A percentile compares a stretch with the other conserved stretches of the same genome.
These are phyloP conservation scores for Tricholoma sp. DNA, from an alignment of 768 basidiomycete species.

Conservation along the genomic window DNA sequence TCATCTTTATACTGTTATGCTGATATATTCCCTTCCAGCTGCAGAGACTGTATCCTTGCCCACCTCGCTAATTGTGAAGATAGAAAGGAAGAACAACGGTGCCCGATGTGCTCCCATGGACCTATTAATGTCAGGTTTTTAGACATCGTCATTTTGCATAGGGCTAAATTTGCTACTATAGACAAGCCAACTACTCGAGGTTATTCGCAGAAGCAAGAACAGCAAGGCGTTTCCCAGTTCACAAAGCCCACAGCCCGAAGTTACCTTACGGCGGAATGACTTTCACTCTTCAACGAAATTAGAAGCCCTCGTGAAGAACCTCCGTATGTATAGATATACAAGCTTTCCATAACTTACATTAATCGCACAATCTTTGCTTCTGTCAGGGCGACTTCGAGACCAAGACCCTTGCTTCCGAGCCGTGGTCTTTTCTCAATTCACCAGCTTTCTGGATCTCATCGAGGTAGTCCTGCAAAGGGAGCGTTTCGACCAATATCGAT, in stretches of 20 bases:
- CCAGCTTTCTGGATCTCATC: constrained; percentile 81
- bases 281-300: constrained; percentile 91
- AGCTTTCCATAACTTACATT: neutral
- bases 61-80: constrained; percentile 67
- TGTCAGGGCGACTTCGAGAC: constrained; percentile 52
- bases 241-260: constrained; percentile 33
- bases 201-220: constrained; percentile 37
- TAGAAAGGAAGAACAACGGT: constrained; percentile 63
- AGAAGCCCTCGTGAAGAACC: constrained; percentile 69
- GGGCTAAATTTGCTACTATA: constrained; percentile 18
- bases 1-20: neutral
- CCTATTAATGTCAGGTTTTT: constrained; percentile 49
- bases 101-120: constrained; percentile 74
- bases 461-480: constrained; percentile 67
- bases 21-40: constrained; percentile 38
- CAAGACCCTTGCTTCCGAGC: constrained; percentile 77
- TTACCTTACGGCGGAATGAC: constrained; percentile 72
- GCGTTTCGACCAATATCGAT: constrained; percentile 63
- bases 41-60: constrained; percentile 85
- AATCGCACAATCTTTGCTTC: neutral
- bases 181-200: constrained; percentile 60
- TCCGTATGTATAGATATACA: constrained; percentile 50
- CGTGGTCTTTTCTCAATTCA: constrained; percentile 90
- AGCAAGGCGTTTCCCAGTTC: constrained; percentile 19
- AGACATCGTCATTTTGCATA: neutral